Conservation (phyloP, 169 alveolate genomes). For the Theileria orientalis region DNA sequence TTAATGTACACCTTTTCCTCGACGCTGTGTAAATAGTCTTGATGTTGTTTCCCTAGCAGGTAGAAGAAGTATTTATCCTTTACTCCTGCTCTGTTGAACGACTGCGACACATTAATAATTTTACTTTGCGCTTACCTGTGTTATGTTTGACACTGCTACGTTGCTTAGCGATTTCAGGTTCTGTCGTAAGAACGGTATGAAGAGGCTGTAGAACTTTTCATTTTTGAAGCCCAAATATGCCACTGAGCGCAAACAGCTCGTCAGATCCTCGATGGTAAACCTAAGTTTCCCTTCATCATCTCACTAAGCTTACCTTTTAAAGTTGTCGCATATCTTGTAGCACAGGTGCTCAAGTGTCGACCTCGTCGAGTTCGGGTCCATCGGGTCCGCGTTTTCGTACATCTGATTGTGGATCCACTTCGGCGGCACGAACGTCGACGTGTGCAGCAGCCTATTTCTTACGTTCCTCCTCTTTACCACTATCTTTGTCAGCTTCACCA, state of each 20-base stretch:
- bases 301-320: constrained; percentile 25
- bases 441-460: constrained; percentile 20
- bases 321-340: constrained; percentile 48
- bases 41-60: constrained; percentile 60
- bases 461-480: constrained; percentile 16
- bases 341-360: constrained; percentile 52
- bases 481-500: constrained; percentile 52
- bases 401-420: constrained; percentile 47
- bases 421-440: constrained; percentile 33
- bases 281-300: not conserved
- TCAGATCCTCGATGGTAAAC: constrained; percentile 41
- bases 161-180: constrained; percentile 7
- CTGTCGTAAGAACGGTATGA: constrained; percentile 51
- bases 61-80: constrained; percentile 52
- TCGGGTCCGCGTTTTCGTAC: not conserved
- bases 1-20: constrained; percentile 56
- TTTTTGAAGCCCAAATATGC: constrained; percentile 60
- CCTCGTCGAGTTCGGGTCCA: constrained; percentile 21
- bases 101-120: not conserved
- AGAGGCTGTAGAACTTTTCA: constrained; percentile 49
- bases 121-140: constrained; percentile 50
- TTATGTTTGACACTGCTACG: constrained; percentile 38
- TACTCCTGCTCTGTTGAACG: constrained; percentile 40
- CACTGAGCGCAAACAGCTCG: constrained; percentile 46
- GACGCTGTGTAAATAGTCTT: constrained; percentile 23